A percentile compares a stretch with the other conserved stretches of the same genome.
Conservation (phyloP, 2,329 filamentous ascomycete genomes). For the Fusarium tuaranense region DNA sequence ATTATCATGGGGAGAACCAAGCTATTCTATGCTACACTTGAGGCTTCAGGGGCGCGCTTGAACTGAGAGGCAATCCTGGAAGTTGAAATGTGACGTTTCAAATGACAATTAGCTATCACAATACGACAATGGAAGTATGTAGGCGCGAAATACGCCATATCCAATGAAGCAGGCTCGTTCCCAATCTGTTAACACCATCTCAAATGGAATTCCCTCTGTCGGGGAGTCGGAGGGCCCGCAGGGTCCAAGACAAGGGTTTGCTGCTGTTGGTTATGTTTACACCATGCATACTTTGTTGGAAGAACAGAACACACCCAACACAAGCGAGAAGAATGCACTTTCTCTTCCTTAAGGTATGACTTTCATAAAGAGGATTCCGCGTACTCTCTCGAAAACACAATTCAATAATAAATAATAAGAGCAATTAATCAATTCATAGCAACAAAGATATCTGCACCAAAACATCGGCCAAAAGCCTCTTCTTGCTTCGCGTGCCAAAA, state of each 20-base stretch:
- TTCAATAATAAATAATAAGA: too few species aligned
- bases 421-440: too few species aligned
- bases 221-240: neutral
- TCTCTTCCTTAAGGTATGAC: too few species aligned
- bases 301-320: too few species aligned
- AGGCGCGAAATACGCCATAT: neutral
- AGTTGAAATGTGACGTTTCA: neutral
- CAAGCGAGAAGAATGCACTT: too few species aligned
- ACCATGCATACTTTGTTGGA: neutral
- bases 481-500: too few species aligned
- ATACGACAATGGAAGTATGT: neutral
- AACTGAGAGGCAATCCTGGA: neutral
- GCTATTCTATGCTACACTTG: slow-evolving; percentile 48
- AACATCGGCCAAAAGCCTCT: too few species aligned
- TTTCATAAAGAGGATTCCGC: too few species aligned
- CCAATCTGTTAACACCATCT: neutral
- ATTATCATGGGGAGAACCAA: slow-evolving; percentile 51
- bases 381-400: too few species aligned
- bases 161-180: neutral
- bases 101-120: neutral
- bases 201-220: neutral
- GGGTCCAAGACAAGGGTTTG: neutral
- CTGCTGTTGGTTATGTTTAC: neutral
- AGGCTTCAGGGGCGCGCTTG: slow-evolving; percentile 31
- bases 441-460: too few species aligned